These are phyloP conservation scores for Cicer judaicum DNA, from an alignment of 306 rosid species.

Conservation along the genomic window DNA sequence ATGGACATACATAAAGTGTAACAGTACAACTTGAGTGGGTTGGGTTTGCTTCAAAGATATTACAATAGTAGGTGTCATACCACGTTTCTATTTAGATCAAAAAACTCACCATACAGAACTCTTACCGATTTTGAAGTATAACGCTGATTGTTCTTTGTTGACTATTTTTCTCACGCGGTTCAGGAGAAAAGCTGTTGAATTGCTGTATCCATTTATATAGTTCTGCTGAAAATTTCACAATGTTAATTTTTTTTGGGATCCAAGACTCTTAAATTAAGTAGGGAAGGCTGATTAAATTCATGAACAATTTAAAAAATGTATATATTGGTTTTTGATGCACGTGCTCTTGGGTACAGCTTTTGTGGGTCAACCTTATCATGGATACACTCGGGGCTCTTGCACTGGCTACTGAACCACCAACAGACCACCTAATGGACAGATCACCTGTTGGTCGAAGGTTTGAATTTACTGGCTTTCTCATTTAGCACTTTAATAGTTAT, in stretches of 20 bases:
- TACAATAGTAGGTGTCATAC: constrained; percentile 17
- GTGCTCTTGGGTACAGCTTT: constrained; percentile 65
- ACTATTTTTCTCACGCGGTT: constrained; percentile 11
- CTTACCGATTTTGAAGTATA: background rate
- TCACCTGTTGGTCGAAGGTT: constrained; percentile 96
- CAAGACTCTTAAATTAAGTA: background rate
- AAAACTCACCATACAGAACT: background rate
- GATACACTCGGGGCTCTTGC: constrained; percentile 99
- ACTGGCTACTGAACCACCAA: constrained; percentile 97
- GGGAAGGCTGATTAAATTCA: constrained; percentile 28
- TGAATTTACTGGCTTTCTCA: constrained; percentile 40
- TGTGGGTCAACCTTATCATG: constrained; percentile 99
- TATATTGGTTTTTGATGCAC: constrained; percentile 33
- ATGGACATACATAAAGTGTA: constrained; percentile 8
- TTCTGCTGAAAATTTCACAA: constrained; percentile 10
- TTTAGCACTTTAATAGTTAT: background rate
- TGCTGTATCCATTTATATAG: constrained; percentile 4
- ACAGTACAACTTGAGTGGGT: constrained; percentile 19
- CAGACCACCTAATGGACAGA: constrained; percentile 86
- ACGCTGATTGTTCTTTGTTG: constrained; percentile 4
- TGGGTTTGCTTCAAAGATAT: constrained; percentile 32
- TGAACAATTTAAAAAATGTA: background rate
- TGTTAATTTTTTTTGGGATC: constrained; percentile 14
- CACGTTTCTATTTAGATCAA: constrained; percentile 11
- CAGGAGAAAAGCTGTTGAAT: background rate